Evolutionary conservation across 2,329 filamentous ascomycete species (phyloP), one percentile per base, ranked within the genome.

Genomic region (Aspergillus ochraceus): DNA sequence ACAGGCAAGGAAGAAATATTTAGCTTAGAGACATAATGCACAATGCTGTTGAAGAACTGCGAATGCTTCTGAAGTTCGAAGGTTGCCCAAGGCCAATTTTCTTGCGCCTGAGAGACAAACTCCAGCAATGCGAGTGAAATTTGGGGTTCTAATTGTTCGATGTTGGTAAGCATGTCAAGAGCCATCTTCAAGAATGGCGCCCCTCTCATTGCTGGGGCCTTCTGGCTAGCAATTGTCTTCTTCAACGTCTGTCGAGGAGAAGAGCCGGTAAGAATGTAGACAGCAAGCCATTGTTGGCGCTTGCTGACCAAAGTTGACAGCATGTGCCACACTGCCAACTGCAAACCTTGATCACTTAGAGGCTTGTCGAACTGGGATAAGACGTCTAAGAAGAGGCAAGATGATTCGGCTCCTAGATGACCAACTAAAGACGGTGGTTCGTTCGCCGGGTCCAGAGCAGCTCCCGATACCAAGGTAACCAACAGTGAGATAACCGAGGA

Each of bases 41-140:
- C 84, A 19, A 97, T 83, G 57, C 86, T 86, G 47, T 86, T 81
- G 58, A 97, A 84, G 69, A 97, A 94, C 0, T 82, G 80, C 0
- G 85, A 83, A 68, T 96, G 90, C 60, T 88, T 88, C 62, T 90
- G 86, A 39, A 96, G 80, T 45, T 90, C 88, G 58, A 91, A 89
- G 58, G 96, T 92, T 1, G 92, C 93, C 91, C 94, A 97, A 1
- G 93, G 90, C 94, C 94, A 98, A 71, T 92, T 91, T 74, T 97
- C 95, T 71, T 97, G 93, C 4, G 94, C 91, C 2, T 90, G 87
- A 2, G 91, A 88, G 42, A 97, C 86, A 73, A 98, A 98, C 68
- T 94, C 88, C 17, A 99, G 82, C 67, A 97, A 87, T 0, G 90
- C 87, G 22, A 92, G 79, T 4, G 88, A 86, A 63, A 92, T 86